Base-by-base conservation (phyloP, 2,329 filamentous ascomycete species). In the Chaetomium strumarium region DNA sequence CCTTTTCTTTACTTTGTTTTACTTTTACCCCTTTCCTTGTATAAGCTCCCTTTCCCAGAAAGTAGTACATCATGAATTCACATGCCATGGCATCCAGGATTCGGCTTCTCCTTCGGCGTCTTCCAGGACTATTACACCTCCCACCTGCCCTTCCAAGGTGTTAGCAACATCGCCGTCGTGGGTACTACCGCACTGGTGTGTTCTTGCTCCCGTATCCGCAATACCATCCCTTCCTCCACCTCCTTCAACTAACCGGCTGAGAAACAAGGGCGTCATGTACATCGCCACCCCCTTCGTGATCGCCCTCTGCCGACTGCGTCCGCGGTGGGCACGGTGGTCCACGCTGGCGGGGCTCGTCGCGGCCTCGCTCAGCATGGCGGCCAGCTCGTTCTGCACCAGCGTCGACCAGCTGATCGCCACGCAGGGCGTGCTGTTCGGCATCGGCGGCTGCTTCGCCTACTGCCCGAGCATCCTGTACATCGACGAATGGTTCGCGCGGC, bases 51-150 rank as follows among this genome's bases (percentile, higher is more conserved):
- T 7, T 24, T 24, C 4, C n/a, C 4, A 24, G 24, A 24, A 24
- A 7, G 24, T 24, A 4, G 24, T 24, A 24, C 24, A 24, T 4
- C 7, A 7, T 24, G 7, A 7, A 24, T 24, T 24, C 24, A 24
- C 24, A 24, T 4, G 24, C 4, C 24, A 24, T 29, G 2, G 2
- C 17, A 24, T 36, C 0, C 33, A 86, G 83, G 84, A 1, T 86
- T 87, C 52, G 79, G 83, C 0, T 83, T 84, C 51, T 75, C 83
- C 0, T 89, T 83, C 63, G 85, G 85, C 36, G 75, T 88, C 17
- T 88, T 88, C 61, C 83, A 87, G 59, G 77, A 84, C 44, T 84
- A 86, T 64, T 88, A 88, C 64, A 76, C 72, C 30, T 76, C 72
- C 1, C 74, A 83, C 51, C 73, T 74, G 5, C 77, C 79, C 1